Conservation (phyloP, 192 early-diverging fungal genomes). For the Spizellomyces punctatus region DNA sequence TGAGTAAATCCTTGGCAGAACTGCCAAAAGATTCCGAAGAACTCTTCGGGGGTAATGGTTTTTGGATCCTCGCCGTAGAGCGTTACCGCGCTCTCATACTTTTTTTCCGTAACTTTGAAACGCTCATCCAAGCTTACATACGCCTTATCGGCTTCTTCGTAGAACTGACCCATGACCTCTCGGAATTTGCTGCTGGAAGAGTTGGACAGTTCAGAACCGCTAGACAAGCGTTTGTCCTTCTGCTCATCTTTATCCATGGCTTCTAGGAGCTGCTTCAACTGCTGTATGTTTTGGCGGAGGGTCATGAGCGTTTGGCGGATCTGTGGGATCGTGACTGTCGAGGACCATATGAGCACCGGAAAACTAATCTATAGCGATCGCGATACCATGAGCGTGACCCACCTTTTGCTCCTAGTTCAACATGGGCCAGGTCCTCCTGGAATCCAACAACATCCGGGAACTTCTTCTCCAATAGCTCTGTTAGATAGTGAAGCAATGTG, state of each 20-base stretch:
- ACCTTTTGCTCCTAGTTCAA: constrained; percentile 55
- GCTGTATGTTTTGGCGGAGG: constrained; percentile 42
- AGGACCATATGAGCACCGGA: background rate
- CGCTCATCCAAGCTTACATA: constrained; percentile 33
- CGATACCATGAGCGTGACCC: background rate
- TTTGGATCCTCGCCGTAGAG: constrained; percentile 57
- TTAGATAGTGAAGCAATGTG: constrained; percentile 52
- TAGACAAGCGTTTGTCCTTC: constrained; percentile 11
- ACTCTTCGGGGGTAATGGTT: constrained; percentile 53
- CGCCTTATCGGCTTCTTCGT: constrained; percentile 30
- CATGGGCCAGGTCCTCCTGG: constrained; percentile 39
- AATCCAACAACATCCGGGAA: constrained; percentile 48
- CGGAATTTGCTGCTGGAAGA: constrained; percentile 20
- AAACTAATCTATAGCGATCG: background rate
- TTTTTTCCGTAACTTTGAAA: constrained; percentile 46
- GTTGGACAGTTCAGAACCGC: constrained; percentile 20
- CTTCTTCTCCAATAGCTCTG: constrained; percentile 47
- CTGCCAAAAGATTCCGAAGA: constrained; percentile 50
- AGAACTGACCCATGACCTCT: constrained; percentile 37
- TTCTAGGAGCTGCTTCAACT: constrained; percentile 40
- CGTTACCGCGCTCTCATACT: constrained; percentile 38
- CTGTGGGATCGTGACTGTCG: constrained; percentile 44
- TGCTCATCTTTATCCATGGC: constrained; percentile 32
- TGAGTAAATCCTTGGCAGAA: constrained; percentile 39
- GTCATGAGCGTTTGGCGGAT: constrained; percentile 40